Conservation (phyloP, 2,329 filamentous ascomycete species). For the Dichotomopilus funicola region DNA sequence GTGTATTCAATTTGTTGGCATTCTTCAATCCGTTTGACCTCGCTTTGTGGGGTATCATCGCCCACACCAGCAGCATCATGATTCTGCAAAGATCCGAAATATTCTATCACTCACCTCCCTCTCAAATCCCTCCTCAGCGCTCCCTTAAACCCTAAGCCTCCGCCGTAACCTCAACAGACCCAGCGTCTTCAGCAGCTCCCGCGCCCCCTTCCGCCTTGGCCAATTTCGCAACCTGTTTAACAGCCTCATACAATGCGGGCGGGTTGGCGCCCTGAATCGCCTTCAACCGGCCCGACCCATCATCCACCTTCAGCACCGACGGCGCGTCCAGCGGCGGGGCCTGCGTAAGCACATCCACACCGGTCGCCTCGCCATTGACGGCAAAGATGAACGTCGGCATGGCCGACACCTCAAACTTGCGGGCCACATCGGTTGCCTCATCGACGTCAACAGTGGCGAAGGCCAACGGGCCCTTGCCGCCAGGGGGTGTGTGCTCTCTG, state of each 20-base stretch:
- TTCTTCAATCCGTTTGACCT: no score
- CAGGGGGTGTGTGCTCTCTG: constrained; percentile 29
- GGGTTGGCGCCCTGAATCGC: constrained; percentile 33
- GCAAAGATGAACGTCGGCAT: constrained; percentile 54
- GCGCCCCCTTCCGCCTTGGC: no score
- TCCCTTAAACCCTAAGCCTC: no score
- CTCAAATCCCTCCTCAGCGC: no score
- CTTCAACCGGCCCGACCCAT: constrained; percentile 13
- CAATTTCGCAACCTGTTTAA: neutral
- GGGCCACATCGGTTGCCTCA: constrained; percentile 41
- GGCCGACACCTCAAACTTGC: constrained; percentile 42
- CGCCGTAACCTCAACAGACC: no score
- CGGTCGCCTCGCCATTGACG: constrained; percentile 37
- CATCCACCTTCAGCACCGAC: neutral
- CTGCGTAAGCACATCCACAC: constrained; percentile 31
- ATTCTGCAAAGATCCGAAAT: no score
- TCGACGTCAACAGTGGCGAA: constrained; percentile 55
- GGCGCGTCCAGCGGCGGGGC: constrained; percentile 17
- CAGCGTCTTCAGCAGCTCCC: no score
- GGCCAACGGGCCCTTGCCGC: constrained; percentile 37
- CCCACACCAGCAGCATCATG: no score
- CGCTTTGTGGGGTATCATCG: no score
- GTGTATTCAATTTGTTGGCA: neutral
- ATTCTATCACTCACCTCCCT: no score
- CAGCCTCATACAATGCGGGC: constrained; percentile 16